Evolutionary conservation across 2,329 filamentous ascomycete genomes (phyloP), one percentile per base, ranked within the genome.

Genomic region (Fusarium tuaranense): DNA sequence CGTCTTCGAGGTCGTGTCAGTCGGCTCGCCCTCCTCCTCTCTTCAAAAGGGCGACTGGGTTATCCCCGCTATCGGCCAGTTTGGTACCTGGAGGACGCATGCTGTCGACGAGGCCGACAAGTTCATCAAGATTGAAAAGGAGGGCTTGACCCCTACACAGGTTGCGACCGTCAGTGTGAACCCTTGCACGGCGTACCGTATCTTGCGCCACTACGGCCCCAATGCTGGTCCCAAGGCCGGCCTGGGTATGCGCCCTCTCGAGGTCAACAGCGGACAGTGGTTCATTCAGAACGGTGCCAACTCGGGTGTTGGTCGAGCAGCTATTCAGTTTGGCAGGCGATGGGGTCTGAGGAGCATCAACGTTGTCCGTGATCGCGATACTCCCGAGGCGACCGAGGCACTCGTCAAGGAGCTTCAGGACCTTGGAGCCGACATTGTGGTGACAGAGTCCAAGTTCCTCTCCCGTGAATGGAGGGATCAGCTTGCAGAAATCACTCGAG

Each of bases 231-330:
- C 86, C 69, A 83, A 85, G 63, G 82, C 86, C 13, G 84, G 83
- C 2, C 75, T 88, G 59, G 85, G 85, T 65, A 86, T 89, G 80
- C 79, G 80, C 10, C 81, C 84, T 13, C 86, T 87, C 60, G 82
- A 84, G 57, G 79, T 83, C 25, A 86, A 85, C 60, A 87, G 86
- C 67, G 86, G 95, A 65, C 93, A 97, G 67, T 99, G 96, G 95
- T 94, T 98, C 81, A 92, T 99, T 57, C 97, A 99, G 84, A 99
- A 99, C 82, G 97, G 96, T 9, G 97, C 96, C 44, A 99, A 99
- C 84, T 95, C 92, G 48, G 97, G 95, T 13, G 97, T 99, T 18
- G 97, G 97, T 2, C 88, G 97, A 44, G 94, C 95, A 4, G 96
- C 95, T 13, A 97, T 98, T 74, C 97, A 99, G 84, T 87, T 99